phyloP scores from a whole-genome alignment of 2,329 filamentous ascomycete species.

The Stemphylium vesicarium region DNA sequence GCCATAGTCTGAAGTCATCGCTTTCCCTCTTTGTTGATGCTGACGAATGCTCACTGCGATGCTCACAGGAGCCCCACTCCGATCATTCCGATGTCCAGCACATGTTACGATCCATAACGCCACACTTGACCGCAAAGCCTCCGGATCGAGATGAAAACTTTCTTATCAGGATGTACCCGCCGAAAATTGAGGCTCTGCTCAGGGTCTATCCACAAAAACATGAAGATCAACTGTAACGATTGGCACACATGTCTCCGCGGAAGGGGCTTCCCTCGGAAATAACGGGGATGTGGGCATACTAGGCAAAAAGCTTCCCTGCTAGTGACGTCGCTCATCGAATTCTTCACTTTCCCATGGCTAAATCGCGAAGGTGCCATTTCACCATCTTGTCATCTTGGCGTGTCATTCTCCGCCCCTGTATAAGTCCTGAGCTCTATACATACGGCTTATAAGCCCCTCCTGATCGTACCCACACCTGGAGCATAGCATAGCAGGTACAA shows the following conservation, averaged over 20 bases:
- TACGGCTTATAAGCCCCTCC: background rate
- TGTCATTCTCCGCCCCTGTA: background rate
- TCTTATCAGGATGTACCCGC: slow-evolving; percentile 1
- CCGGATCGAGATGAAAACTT: slow-evolving; percentile 7
- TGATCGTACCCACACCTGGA: background rate
- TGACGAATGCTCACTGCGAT: background rate
- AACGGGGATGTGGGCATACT: slow-evolving; percentile 8
- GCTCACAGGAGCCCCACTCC: background rate
- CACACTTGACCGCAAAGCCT: slow-evolving; percentile 7
- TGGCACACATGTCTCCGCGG: slow-evolving; percentile 2
- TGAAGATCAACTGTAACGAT: slow-evolving; percentile 3
- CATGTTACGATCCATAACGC: slow-evolving; percentile 5
- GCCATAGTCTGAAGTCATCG: background rate
- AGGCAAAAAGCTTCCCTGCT: slow-evolving; percentile 19
- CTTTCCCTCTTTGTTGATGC: background rate
- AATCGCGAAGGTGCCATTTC: slow-evolving; percentile 2
- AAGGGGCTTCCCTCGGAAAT: background rate
- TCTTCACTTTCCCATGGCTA: slow-evolving; percentile 25
- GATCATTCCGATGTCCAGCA: slow-evolving; percentile 8
- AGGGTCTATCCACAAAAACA: background rate
- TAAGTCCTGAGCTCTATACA: background rate
- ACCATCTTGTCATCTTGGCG: background rate
- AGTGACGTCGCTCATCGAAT: slow-evolving; percentile 34
- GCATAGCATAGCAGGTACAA: background rate
- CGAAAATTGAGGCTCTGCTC: background rate